These are phyloP conservation scores for Magnaporthiopsis incrustans DNA, from an alignment of 2,329 filamentous ascomycete genomes.

Conservation along the genomic window DNA sequence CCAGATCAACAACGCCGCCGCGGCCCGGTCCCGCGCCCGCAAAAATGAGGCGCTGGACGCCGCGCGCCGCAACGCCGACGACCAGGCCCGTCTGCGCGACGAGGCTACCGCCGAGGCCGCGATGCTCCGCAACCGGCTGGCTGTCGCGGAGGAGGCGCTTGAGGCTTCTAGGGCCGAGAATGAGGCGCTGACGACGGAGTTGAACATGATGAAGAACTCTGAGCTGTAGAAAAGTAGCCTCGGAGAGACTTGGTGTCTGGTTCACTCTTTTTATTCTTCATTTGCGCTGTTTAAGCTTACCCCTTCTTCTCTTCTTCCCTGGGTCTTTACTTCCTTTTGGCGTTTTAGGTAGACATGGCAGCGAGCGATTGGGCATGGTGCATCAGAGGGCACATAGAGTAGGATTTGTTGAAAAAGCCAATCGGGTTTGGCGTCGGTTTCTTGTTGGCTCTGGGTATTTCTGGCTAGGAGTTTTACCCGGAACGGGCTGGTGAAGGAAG, in stretches of 20 bases:
- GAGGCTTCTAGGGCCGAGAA: background rate
- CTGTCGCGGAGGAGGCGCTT: background rate
- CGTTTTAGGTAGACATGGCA: background rate
- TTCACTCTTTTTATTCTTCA: background rate
- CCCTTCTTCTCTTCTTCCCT: background rate
- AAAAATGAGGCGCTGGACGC: constrained; percentile 4
- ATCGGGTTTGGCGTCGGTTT: background rate
- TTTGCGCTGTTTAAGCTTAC: background rate
- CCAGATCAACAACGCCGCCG: constrained; percentile 7
- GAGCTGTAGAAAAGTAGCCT: background rate
- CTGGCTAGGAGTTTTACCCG: too few species aligned
- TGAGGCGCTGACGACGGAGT: background rate
- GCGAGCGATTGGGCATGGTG: background rate
- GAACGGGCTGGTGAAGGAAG: background rate
- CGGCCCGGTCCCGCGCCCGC: constrained; percentile 4
- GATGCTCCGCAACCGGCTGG: background rate
- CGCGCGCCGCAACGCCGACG: background rate
- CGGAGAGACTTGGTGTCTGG: background rate
- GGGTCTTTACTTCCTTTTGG: background rate
- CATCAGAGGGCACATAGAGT: background rate
- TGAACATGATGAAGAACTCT: background rate
- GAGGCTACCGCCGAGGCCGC: background rate
- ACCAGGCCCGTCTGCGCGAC: background rate
- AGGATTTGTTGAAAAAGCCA: background rate
- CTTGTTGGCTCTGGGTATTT: background rate